Evolutionary conservation across 2,329 filamentous ascomycete genomes (phyloP).

Genomic region (Shiraia sp.): DNA sequence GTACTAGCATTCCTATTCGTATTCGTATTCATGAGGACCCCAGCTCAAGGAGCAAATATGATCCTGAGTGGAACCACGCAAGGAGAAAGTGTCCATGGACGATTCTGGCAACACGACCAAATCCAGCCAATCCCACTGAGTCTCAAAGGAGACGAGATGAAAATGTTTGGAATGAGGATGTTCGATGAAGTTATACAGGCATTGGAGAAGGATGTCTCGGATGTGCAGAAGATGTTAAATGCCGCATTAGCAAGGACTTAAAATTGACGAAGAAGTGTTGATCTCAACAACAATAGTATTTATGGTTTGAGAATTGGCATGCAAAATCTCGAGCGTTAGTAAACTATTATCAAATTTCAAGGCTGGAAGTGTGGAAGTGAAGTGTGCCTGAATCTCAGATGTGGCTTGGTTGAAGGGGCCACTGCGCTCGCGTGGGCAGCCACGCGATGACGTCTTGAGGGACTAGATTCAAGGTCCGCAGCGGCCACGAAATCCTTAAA

Average conservation of each 20-base stretch:
- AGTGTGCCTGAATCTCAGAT: conserved; percentile 7
- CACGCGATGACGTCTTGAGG: conserved; percentile 20
- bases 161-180: conserved; percentile 30
- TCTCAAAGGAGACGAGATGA: conserved; percentile 37
- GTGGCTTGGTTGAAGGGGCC: background rate
- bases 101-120: conserved; percentile 43
- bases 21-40: conserved; percentile 27
- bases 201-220: conserved; percentile 36
- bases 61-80: conserved; percentile 40
- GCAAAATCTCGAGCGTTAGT: background rate
- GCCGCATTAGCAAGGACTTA: conserved; percentile 4
- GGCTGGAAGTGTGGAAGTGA: background rate
- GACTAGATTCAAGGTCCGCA: conserved; percentile 11
- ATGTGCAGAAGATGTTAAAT: conserved; percentile 11
- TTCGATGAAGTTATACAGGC: conserved; percentile 41
- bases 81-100: conserved; percentile 38
- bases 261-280: background rate
- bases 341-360: background rate
- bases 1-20: conserved; percentile 25
- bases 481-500: conserved; percentile 7
- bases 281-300: no score
- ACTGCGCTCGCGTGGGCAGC: conserved; percentile 3
- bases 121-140: conserved; percentile 34
- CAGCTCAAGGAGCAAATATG: conserved; percentile 35
- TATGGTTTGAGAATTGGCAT: no score